Percentiles rank a stretch among this genome's conserved stretches.
Conservation (phyloP, 2,329 filamentous ascomycete species). For the Colletotrichum sansevieriae region DNA sequence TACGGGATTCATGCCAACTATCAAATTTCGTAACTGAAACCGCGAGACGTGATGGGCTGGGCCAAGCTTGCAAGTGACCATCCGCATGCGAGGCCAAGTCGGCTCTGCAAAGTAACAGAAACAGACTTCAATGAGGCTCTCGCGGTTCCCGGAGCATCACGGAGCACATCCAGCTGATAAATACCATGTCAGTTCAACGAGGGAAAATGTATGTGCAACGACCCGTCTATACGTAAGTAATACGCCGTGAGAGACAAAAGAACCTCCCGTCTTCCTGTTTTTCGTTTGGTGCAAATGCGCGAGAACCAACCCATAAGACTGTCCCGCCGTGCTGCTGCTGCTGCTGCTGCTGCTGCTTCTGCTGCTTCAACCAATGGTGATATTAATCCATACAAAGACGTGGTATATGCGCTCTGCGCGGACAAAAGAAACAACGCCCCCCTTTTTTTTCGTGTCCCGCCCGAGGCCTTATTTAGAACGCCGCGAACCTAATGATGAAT, state of each 20-base stretch:
- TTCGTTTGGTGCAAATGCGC: background rate
- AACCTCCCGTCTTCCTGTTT: background rate
- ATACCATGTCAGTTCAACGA: background rate
- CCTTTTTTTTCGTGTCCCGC: conserved; percentile 12
- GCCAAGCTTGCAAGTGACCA: too few species aligned
- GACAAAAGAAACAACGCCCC: conserved; percentile 26
- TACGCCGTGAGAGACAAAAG: conserved; percentile 1
- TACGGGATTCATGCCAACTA: too few species aligned
- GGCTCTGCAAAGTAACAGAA: too few species aligned
- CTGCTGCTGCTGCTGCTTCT: background rate
- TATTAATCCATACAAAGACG: conserved; percentile 38
- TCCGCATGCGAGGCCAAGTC: too few species aligned
- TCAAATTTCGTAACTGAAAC: too few species aligned
- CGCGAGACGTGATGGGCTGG: too few species aligned
- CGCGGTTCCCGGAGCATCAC: too few species aligned
- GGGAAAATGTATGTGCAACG: conserved; percentile 15
- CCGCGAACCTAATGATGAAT: conserved; percentile 30
- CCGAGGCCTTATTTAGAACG: conserved; percentile 30
- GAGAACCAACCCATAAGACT: conserved; percentile 8
- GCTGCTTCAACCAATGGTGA: conserved; percentile 31
- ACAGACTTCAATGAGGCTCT: too few species aligned
- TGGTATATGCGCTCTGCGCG: conserved; percentile 39
- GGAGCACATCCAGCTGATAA: too few species aligned
- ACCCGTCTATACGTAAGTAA: conserved; percentile 15
- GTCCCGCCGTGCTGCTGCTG: conserved; percentile 2